Evolutionary conservation across 768 basidiomycete genomes (phyloP).

Genomic region (Hirschioporus abietinus): DNA sequence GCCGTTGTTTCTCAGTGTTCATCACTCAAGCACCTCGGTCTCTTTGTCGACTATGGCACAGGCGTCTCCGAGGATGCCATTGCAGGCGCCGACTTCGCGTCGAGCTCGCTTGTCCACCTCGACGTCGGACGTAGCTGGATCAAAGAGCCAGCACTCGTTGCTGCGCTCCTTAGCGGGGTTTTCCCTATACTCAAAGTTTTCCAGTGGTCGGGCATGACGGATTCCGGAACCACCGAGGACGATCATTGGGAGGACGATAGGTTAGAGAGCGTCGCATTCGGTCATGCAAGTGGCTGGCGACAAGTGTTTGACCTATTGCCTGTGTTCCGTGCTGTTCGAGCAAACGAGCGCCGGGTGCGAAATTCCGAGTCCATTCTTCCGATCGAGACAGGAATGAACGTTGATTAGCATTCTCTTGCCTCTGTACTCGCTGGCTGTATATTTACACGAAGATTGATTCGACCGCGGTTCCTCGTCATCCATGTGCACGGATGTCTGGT

Average conservation of each 20-base stretch:
- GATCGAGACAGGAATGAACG: not conserved
- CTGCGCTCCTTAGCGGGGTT: constrained; percentile 1
- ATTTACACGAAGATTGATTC: constrained; percentile 20
- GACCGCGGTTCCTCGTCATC: not conserved
- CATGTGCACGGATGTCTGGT: constrained; percentile 2
- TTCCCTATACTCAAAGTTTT: not conserved
- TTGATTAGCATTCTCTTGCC: not conserved
- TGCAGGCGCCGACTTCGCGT: not conserved
- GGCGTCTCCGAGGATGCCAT: not conserved
- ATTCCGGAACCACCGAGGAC: not conserved
- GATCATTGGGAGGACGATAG: not conserved
- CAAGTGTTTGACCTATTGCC: constrained; percentile 1
- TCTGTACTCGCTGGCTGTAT: not conserved
- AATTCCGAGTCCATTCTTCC: not conserved
- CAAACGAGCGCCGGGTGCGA: not conserved
- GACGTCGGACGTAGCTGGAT: constrained; percentile 2
- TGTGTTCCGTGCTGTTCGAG: not conserved
- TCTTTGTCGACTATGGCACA: not conserved
- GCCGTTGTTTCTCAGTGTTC: not conserved
- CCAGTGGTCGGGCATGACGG: constrained; percentile 1
- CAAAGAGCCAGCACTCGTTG: not conserved
- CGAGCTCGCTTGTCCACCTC: not conserved
- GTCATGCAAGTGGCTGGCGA: not conserved
- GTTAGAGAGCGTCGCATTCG: not conserved
- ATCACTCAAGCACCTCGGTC: not conserved